These are phyloP conservation scores for Geranomyces michiganensis DNA, from an alignment of 192 early-diverging fungal genomes.

Conservation along the genomic window DNA sequence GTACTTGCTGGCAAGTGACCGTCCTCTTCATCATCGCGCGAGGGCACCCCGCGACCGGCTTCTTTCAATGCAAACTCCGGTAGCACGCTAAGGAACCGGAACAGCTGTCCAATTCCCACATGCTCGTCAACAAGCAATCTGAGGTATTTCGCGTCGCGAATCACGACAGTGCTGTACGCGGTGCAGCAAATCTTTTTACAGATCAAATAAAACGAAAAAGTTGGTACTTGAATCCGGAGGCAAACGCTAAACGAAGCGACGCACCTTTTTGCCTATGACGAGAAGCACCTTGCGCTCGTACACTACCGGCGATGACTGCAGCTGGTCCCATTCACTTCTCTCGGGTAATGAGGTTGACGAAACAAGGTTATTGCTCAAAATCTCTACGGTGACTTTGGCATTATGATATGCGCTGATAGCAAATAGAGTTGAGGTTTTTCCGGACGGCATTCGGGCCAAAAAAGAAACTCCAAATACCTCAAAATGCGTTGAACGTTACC, in stretches of 20 bases:
- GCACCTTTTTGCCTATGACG: slow-evolving; percentile 30
- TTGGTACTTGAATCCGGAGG: background rate
- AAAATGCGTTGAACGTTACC: slow-evolving; percentile 60
- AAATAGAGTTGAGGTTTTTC: background rate
- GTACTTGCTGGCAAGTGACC: background rate
- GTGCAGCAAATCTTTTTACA: slow-evolving; percentile 44
- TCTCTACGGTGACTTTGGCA: slow-evolving; percentile 46
- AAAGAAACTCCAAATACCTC: slow-evolving; percentile 29
- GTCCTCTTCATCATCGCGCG: background rate
- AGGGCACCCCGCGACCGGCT: slow-evolving; percentile 15
- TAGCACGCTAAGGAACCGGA: slow-evolving; percentile 53
- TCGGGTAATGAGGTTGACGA: background rate
- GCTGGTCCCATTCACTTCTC: background rate
- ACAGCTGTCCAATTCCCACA: slow-evolving; percentile 60
- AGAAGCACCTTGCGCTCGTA: slow-evolving; percentile 50
- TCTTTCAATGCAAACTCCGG: slow-evolving; percentile 50
- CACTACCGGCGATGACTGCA: slow-evolving; percentile 4
- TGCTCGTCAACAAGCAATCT: slow-evolving; percentile 39
- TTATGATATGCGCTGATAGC: slow-evolving; percentile 52
- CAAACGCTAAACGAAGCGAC: background rate
- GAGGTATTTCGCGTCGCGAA: slow-evolving; percentile 39
- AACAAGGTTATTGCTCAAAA: slow-evolving; percentile 45
- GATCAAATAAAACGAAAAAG: slow-evolving; percentile 12
- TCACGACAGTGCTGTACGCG: slow-evolving; percentile 42
- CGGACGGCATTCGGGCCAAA: background rate